Conservation (phyloP, 2,329 filamentous ascomycete species). For the Sclerotinia borealis region DNA sequence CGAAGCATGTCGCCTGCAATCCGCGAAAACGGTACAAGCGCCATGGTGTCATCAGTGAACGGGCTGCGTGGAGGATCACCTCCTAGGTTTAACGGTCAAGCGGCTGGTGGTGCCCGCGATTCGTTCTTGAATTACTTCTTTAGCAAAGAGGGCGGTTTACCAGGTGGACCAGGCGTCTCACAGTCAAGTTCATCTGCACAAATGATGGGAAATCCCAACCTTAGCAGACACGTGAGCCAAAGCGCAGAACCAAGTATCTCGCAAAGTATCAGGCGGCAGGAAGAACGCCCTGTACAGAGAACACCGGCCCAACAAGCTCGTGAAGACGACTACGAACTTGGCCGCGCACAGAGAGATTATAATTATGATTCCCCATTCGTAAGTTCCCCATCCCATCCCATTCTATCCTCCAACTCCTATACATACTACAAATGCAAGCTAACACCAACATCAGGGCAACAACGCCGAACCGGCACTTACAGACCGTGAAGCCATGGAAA, state of each 20-base stretch:
- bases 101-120: slow-evolving; percentile 63
- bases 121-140: slow-evolving; percentile 99
- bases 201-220: slow-evolving; percentile 33
- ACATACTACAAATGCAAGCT: slow-evolving; percentile 13
- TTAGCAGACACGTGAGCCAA: slow-evolving; percentile 67
- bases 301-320: slow-evolving; percentile 48
- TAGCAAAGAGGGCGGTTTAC: slow-evolving; percentile 74
- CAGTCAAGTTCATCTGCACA: slow-evolving; percentile 29
- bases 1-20: slow-evolving; percentile 81
- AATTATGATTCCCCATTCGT: slow-evolving; percentile 42
- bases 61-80: slow-evolving; percentile 57
- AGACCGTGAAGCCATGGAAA: slow-evolving; percentile 94
- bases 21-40: slow-evolving; percentile 57
- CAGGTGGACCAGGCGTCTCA: slow-evolving; percentile 35
- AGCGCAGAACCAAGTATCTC: slow-evolving; percentile 74
- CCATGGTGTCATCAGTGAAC: slow-evolving; percentile 62
- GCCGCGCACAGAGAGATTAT: slow-evolving; percentile 32
- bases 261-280: slow-evolving; percentile 71
- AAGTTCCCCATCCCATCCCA: slow-evolving; percentile 31
- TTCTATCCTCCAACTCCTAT: not conserved
- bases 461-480: slow-evolving; percentile 80
- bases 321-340: slow-evolving; percentile 33
- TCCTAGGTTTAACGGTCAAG: slow-evolving; percentile 53
- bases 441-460: slow-evolving; percentile 38
- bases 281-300: slow-evolving; percentile 39